Evolutionary conservation across 805 yeast species (phyloP).

Genomic region (Metschnikowia santaceciliae): DNA sequence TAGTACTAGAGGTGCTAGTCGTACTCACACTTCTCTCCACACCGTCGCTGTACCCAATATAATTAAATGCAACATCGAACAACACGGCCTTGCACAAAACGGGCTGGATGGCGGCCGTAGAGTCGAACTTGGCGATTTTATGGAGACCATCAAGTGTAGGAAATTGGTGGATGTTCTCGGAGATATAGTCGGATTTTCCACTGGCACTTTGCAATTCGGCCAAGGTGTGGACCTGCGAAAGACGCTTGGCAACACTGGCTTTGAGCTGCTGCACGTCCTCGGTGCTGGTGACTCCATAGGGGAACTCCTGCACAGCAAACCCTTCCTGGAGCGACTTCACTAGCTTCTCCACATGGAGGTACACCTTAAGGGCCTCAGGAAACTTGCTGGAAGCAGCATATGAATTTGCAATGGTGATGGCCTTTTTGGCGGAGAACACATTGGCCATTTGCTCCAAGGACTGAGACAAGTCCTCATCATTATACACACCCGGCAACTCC

Average conservation of each 20-base stretch:
- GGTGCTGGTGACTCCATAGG: conserved; percentile 39
- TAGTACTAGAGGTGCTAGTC: conserved; percentile 8
- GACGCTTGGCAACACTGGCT: conserved; percentile 14
- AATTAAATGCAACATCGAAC: conserved; percentile 87
- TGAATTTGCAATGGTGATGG: conserved; percentile 42
- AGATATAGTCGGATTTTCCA: conserved; percentile 22
- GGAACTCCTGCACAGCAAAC: conserved; percentile 35
- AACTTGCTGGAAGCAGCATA: conserved; percentile 39
- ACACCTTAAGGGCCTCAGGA: conserved; percentile 47
- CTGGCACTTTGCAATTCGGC: conserved; percentile 41
- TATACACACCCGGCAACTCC: conserved; percentile 90
- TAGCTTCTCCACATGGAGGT: conserved; percentile 20
- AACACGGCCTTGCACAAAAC: conserved; percentile 82
- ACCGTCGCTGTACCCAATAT: conserved; percentile 50
- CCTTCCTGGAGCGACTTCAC: conserved; percentile 16
- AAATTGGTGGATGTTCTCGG: conserved; percentile 45
- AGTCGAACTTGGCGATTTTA: conserved; percentile 22
- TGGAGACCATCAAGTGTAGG: conserved; percentile 20
- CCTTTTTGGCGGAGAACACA: conserved; percentile 45
- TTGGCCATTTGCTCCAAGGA: conserved; percentile 49
- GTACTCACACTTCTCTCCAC: conserved; percentile 6
- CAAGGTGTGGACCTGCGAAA: conserved; percentile 38
- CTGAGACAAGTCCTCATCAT: conserved; percentile 64
- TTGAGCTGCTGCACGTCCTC: conserved; percentile 26
- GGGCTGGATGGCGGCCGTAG: conserved; percentile 42